Evolutionary conservation across 2,329 filamentous ascomycete species (phyloP).

Genomic region (Blumeria graminis): DNA sequence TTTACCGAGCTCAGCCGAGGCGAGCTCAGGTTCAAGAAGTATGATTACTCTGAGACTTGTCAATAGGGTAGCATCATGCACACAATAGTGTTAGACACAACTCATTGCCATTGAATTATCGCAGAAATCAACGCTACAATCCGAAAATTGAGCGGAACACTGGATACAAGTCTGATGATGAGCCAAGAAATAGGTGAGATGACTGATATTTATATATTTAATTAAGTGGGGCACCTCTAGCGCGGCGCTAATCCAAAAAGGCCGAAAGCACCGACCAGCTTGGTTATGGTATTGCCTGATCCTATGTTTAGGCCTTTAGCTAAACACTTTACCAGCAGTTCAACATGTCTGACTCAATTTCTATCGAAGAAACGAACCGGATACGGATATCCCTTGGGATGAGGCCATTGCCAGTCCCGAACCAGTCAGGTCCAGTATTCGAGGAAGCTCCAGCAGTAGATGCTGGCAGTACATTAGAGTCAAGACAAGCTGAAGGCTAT

Average conservation of each 20-base stretch:
- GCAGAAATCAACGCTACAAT: conserved; percentile 48
- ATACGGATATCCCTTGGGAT: conserved; percentile 74
- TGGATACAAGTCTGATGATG: conserved; percentile 54
- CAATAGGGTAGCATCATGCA: conserved; percentile 71
- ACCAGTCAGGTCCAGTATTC: conserved; percentile 34
- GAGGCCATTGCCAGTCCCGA: conserved; percentile 69
- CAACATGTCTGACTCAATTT: conserved; percentile 31
- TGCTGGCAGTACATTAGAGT: conserved; percentile 60
- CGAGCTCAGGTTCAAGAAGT: conserved; percentile 42
- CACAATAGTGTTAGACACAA: conserved; percentile 18
- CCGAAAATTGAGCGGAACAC: conserved; percentile 53
- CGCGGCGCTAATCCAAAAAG: conserved; percentile 4
- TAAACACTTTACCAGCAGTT: neutral
- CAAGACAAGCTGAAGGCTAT: conserved; percentile 44
- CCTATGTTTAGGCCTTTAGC: too few species aligned
- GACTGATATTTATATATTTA: conserved; percentile 7
- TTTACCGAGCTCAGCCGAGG: conserved; percentile 40
- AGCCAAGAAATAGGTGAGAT: conserved; percentile 15
- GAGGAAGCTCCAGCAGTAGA: conserved; percentile 26
- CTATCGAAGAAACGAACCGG: conserved; percentile 84
- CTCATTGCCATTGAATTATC: conserved; percentile 86
- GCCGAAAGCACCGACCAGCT: neutral
- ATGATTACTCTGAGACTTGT: conserved; percentile 75
- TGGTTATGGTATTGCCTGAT: too few species aligned
- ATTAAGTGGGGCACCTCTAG: conserved; percentile 4